Evolutionary conservation across 169 alveolate species (phyloP).

Genomic region (Cryptosporidium bovis): DNA sequence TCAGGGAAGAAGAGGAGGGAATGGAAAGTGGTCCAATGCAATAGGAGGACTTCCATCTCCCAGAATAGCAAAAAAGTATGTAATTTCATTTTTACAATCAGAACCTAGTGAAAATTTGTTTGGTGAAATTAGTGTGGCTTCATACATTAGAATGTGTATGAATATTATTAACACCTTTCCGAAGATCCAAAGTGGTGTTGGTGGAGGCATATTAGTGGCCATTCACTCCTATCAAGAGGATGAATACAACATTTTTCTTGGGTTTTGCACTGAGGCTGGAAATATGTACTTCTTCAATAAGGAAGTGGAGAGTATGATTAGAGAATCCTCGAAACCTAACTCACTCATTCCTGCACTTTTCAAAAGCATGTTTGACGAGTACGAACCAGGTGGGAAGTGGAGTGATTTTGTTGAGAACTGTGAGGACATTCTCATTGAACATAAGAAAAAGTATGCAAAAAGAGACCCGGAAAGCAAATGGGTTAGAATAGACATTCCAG

Average conservation of each 20-base stretch:
- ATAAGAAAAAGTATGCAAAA: not conserved
- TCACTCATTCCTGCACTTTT: constrained; percentile 44
- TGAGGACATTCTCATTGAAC: constrained; percentile 33
- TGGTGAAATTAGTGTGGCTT: constrained; percentile 13
- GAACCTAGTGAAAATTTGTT: constrained; percentile 36
- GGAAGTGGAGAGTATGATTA: constrained; percentile 55
- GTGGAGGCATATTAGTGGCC: constrained; percentile 65
- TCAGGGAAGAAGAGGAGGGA: constrained; percentile 68
- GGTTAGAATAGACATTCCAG: constrained; percentile 28
- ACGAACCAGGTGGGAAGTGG: constrained; percentile 66
- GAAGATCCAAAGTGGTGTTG: constrained; percentile 50
- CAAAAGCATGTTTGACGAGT: constrained; percentile 33
- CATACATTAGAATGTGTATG: constrained; percentile 42
- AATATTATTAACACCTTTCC: constrained; percentile 44
- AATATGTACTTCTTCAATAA: constrained; percentile 37
- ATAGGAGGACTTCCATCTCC: constrained; percentile 73
- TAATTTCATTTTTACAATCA: constrained; percentile 16
- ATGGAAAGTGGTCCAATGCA: constrained; percentile 70
- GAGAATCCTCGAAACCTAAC: constrained; percentile 58
- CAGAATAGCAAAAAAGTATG: constrained; percentile 43
- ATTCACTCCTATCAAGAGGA: constrained; percentile 61
- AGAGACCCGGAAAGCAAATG: constrained; percentile 30
- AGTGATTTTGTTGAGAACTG: constrained; percentile 63
- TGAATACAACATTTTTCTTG: constrained; percentile 32
- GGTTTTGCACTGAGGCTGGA: constrained; percentile 70